phyloP scores from a whole-genome alignment of 345 rosid genomes.

The Capsella bursapastoris region DNA sequence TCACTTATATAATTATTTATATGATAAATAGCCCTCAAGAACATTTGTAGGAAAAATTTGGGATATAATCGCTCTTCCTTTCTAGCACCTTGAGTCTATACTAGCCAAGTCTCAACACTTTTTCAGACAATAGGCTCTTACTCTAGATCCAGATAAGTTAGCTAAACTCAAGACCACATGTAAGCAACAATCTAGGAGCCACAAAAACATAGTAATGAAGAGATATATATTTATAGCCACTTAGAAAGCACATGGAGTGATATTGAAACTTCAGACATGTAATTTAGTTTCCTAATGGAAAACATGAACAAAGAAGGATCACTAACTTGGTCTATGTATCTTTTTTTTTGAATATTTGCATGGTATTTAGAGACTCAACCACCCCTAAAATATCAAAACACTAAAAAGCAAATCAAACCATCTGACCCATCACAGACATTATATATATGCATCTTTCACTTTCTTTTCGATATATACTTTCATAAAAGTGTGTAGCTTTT shows the following conservation, averaged over 20 bases:
- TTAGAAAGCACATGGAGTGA: not conserved
- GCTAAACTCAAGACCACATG: constrained; percentile 31
- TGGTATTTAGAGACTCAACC: constrained; percentile 26
- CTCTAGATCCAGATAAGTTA: constrained; percentile 32
- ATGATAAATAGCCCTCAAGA: constrained; percentile 22
- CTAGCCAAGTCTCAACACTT: constrained; percentile 38
- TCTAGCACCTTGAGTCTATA: constrained; percentile 37
- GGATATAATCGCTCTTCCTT: constrained; percentile 25
- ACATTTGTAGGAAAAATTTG: constrained; percentile 26
- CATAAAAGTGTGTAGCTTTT: constrained; percentile 47
- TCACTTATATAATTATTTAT: constrained; percentile 31
- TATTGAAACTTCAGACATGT: not conserved
- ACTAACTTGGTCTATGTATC: constrained; percentile 21
- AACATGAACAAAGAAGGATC: constrained; percentile 29
- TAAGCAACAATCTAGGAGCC: constrained; percentile 36
- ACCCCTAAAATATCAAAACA: constrained; percentile 28
- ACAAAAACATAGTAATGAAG: constrained; percentile 27
- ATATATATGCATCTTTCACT: constrained; percentile 40
- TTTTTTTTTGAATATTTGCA: constrained; percentile 8
- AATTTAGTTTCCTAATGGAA: not conserved
- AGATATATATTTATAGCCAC: not conserved
- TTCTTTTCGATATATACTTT: constrained; percentile 37
- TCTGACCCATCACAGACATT: constrained; percentile 39
- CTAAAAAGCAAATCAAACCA: constrained; percentile 34
- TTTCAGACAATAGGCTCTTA: constrained; percentile 34